phyloP scores from a whole-genome alignment of 2,329 filamentous ascomycete genomes.

The Tothia fuscella region DNA sequence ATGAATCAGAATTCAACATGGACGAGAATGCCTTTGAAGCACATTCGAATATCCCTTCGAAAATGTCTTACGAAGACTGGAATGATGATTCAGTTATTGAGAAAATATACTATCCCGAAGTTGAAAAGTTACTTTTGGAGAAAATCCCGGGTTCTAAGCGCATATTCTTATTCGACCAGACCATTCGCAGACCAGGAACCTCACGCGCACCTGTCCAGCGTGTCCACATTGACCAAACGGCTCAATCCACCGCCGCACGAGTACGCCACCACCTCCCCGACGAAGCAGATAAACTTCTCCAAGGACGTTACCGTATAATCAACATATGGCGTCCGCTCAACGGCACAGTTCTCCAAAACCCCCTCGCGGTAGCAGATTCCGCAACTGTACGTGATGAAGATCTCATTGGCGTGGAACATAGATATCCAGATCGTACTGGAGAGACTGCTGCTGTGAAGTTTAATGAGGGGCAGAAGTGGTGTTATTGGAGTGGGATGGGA shows the following conservation, averaged over 20 bases:
- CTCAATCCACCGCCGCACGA: conserved; percentile 50
- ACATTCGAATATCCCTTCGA: conserved; percentile 44
- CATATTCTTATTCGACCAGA: conserved; percentile 77
- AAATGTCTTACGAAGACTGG: conserved; percentile 48
- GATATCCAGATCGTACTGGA: conserved; percentile 58
- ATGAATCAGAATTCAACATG: conserved; percentile 53
- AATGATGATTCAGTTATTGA: conserved; percentile 56
- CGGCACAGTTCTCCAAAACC: conserved; percentile 43
- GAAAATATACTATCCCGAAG: conserved; percentile 70
- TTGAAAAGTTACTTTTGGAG: conserved; percentile 58
- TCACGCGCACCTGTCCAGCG: conserved; percentile 56
- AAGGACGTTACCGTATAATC: conserved; percentile 65
- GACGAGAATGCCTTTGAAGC: conserved; percentile 66
- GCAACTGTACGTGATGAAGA: conserved; percentile 47
- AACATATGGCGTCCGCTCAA: conserved; percentile 70
- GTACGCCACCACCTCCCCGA: conserved; percentile 54
- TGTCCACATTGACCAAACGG: conserved; percentile 78
- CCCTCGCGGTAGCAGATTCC: conserved; percentile 47
- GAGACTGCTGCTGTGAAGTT: conserved; percentile 61
- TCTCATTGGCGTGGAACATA: conserved; percentile 59
- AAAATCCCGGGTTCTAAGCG: conserved; percentile 53
- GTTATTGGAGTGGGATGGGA: conserved; percentile 69
- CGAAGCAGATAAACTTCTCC: conserved; percentile 55
- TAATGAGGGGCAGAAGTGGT: conserved; percentile 55
- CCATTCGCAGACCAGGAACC: conserved; percentile 54